Base-by-base conservation (phyloP, 2,329 filamentous ascomycete species). In the Volutella citrinella region DNA sequence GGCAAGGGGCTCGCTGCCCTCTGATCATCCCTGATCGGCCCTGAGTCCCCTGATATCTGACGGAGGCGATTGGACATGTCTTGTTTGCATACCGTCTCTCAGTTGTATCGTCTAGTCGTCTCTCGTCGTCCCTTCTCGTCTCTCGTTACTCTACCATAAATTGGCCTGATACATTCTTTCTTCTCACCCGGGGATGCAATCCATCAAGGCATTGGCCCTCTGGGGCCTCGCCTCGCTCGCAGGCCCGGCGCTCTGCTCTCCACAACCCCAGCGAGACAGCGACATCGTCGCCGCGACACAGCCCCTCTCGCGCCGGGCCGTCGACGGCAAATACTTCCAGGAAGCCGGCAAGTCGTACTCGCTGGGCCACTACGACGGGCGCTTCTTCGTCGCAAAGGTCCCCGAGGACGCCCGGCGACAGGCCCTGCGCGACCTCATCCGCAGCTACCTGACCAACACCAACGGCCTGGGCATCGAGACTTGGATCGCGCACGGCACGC, bases 401-500 rank as follows among this genome's bases (percentile, higher is more conserved):
- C 63, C 70, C 11, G 84, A 89, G 60, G 75, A 77, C 23, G 74
- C 82, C 44, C 79, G 85, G 51, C 72, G 73, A n/a, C 66, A 76
- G 18, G 78, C 78, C 6, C 73, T 91, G 36, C 72, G 72, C 30
- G 74, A 85, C 57, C 78, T 93, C 46, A 76, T 89, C 45, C 77
- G 80, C 43, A 81, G 84, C 32, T 93, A 93, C 63, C 72, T 93
- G 27, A 69, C 71, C 27, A 80, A 77, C 36, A 83, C 86, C 59
- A 66, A 69, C 27, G 67, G 74, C 13, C 69, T 82, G 34, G 76
- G 78, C 7, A 63, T 88, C 42, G 85, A 91, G 62, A 91, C 87
- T 1, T 93, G 87, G 87, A 78, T 94, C 39, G 87, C 87, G 23
- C 87, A 94, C 59, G 87, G 87, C 30, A 89, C 87, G 5, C 65